Evolutionary conservation across 805 yeast species (phyloP).

Genomic region (Yarrowia hollandica): DNA sequence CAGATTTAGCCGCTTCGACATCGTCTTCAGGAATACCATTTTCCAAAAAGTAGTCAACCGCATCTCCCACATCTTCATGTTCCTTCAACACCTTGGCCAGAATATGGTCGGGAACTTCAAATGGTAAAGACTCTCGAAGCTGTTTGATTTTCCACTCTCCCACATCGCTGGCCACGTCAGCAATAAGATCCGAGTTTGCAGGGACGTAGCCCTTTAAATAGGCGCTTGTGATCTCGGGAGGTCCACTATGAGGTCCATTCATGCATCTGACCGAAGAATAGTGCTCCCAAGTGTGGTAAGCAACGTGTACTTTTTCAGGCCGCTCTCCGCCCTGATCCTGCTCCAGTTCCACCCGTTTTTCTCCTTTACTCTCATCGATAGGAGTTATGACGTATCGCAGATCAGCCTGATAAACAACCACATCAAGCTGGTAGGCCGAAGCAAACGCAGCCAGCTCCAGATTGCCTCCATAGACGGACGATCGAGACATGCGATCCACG

Average conservation of each 20-base stretch:
- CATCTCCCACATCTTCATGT: conserved; percentile 6
- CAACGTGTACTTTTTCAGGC: conserved; percentile 39
- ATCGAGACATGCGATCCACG: conserved; percentile 41
- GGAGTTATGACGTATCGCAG: conserved; percentile 40
- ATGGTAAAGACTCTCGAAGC: not conserved
- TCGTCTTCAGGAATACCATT: conserved; percentile 15
- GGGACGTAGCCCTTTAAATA: not conserved
- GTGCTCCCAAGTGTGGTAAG: conserved; percentile 49
- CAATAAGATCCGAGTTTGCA: not conserved
- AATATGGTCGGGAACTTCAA: not conserved
- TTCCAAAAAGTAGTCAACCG: conserved; percentile 11
- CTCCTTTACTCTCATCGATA: conserved; percentile 8
- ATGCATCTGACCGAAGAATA: conserved; percentile 45
- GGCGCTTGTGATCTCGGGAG: conserved; percentile 34
- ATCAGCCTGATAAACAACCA: conserved; percentile 45
- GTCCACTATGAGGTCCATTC: conserved; percentile 44
- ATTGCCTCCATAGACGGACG: conserved; percentile 47
- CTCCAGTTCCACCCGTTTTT: not conserved
- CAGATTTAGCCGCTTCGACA: no score
- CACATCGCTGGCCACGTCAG: not conserved
- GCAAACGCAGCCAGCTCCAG: conserved; percentile 48
- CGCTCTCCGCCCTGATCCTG: conserved; percentile 3
- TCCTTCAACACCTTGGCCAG: conserved; percentile 13
- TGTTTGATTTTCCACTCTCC: conserved; percentile 28
- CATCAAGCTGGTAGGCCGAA: conserved; percentile 38